Percentiles rank a stretch among this genome's conserved stretches.
Evolutionary conservation across 1,284 basidiomycete genomes (phyloP).

Genomic region (Farysia itapuensis): DNA sequence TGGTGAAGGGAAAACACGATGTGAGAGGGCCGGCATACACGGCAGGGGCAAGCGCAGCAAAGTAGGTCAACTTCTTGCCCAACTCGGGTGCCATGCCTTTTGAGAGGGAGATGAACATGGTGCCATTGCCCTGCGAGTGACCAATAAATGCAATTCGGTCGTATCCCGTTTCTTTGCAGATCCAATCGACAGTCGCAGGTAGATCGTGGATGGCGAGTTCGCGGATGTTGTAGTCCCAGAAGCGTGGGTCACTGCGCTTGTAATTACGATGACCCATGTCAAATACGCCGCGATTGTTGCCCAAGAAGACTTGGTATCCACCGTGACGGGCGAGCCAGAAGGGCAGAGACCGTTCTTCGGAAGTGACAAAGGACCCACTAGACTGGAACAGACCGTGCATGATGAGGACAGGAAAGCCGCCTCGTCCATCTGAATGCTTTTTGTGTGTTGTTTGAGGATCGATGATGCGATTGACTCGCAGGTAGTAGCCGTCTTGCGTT

Average conservation of each 20-base stretch:
- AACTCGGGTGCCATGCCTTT: slow-evolving; percentile 67
- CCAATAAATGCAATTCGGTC: slow-evolving; percentile 66
- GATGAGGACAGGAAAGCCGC: slow-evolving; percentile 68
- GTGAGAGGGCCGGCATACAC: slow-evolving; percentile 69
- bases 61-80: slow-evolving; percentile 65
- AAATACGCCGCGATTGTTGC: slow-evolving; percentile 68
- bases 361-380: slow-evolving; percentile 68
- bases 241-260: slow-evolving; percentile 65
- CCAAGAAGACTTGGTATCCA: slow-evolving; percentile 68
- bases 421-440: slow-evolving; percentile 61
- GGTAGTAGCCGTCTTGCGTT: slow-evolving; percentile 67
- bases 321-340: slow-evolving; percentile 68
- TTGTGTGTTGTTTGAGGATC: slow-evolving; percentile 61
- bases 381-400: slow-evolving; percentile 70
- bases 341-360: slow-evolving; percentile 67
- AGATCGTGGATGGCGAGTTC: slow-evolving; percentile 69
- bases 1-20: slow-evolving; percentile 66
- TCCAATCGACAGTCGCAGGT: slow-evolving; percentile 67
- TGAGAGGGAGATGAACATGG: slow-evolving; percentile 58
- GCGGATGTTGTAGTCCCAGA: slow-evolving; percentile 70
- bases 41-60: slow-evolving; percentile 68
- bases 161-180: slow-evolving; percentile 66
- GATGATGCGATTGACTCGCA: slow-evolving; percentile 66
- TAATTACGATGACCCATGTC: slow-evolving; percentile 67
- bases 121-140: slow-evolving; percentile 67